phyloP scores from a whole-genome alignment of 2,329 filamentous ascomycete genomes.

The Furcasterigmium furcatum region DNA sequence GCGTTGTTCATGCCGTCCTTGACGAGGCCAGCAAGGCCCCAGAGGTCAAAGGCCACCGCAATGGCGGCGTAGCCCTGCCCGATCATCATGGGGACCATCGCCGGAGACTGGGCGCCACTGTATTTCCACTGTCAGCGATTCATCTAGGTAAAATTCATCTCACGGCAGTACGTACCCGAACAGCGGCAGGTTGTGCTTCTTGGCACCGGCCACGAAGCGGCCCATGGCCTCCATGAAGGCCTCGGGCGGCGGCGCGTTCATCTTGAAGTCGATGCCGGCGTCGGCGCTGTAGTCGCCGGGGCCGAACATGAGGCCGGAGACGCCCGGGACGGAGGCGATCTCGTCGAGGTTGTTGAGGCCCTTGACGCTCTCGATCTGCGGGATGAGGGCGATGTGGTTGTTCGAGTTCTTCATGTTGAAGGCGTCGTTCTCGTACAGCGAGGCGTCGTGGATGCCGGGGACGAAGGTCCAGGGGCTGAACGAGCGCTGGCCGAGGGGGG shows the following conservation, averaged over 20 bases:
- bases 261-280: conserved; percentile 8
- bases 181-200: conserved; percentile 5
- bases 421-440: conserved; percentile 14
- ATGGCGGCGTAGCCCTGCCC: conserved; percentile 8
- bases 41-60: conserved; percentile 9
- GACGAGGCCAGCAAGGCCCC: conserved; percentile 9
- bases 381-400: conserved; percentile 15
- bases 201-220: conserved; percentile 5
- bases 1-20: conserved; percentile 4
- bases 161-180: conserved; percentile 10
- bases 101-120: not conserved
- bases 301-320: conserved; percentile 15
- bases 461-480: conserved; percentile 16
- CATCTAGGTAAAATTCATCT: not conserved
- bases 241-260: conserved; percentile 5
- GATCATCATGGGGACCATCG: conserved; percentile 9
- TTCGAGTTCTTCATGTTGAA: conserved; percentile 18
- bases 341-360: conserved; percentile 17
- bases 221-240: conserved; percentile 9
- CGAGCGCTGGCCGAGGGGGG: conserved; percentile 11
- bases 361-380: conserved; percentile 17
- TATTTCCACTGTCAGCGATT: not conserved
- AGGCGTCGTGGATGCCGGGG: conserved; percentile 13
- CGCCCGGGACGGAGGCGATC: conserved; percentile 14
- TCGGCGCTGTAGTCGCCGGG: conserved; percentile 14